Conservation (phyloP, 371 early-diverging fungal species). For the Haplosporangium sp. region DNA sequence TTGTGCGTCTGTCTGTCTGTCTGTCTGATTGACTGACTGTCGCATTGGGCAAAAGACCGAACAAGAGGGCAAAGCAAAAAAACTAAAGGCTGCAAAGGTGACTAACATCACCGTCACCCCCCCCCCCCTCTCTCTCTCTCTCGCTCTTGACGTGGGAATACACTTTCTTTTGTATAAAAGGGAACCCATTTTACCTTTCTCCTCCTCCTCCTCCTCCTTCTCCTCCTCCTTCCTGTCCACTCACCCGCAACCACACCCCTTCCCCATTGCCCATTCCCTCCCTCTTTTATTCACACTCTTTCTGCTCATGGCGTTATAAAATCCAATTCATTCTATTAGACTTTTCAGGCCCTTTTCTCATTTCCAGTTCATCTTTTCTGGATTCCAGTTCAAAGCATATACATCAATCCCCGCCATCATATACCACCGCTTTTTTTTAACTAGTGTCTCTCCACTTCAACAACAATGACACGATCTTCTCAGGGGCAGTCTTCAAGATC, state of each 20-base stretch:
- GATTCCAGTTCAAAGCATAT: background rate
- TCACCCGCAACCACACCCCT: background rate
- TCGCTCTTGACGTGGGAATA: too few relatives aligned
- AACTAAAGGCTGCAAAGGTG: too few relatives aligned
- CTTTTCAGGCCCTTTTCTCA: background rate
- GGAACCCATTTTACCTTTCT: background rate
- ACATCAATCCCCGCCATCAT: background rate
- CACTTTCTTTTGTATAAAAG: too few relatives aligned
- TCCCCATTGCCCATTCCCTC: background rate
- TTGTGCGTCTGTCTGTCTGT: too few relatives aligned
- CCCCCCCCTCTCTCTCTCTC: background rate
- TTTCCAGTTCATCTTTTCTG: background rate
- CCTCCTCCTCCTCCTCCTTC: background rate
- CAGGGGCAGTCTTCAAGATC: constrained; percentile 26
- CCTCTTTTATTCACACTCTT: background rate
- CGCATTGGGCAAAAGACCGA: too few relatives aligned
- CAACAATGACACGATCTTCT: constrained; percentile 25
- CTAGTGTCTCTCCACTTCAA: background rate
- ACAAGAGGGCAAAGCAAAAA: too few relatives aligned
- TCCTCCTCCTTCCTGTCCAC: background rate
- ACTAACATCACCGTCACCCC: background rate
- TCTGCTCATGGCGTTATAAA: too few relatives aligned
- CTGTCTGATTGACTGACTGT: too few relatives aligned
- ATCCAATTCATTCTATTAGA: too few relatives aligned
- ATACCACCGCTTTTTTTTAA: background rate